phyloP scores from a whole-genome alignment of 352 stramenopile species.

The Pythium rishiriense region DNA sequence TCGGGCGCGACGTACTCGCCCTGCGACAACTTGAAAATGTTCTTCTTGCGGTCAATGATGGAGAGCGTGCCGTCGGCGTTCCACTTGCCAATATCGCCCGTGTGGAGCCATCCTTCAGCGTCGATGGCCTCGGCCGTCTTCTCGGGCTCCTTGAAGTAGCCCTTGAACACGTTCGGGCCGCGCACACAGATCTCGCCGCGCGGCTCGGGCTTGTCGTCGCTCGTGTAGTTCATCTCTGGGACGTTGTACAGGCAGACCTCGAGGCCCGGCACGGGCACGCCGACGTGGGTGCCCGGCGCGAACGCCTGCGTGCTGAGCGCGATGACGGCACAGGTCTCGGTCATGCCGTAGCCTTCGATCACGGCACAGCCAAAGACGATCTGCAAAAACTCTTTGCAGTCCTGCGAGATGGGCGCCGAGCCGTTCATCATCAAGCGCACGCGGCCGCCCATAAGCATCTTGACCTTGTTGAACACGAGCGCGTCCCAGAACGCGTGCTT shows the following conservation, averaged over 20 bases:
- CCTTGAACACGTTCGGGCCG: constrained; percentile 81
- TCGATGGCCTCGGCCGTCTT: constrained; percentile 93
- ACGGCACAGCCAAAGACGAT: constrained; percentile 93
- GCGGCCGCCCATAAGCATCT: constrained; percentile 88
- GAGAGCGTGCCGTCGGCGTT: constrained; percentile 92
- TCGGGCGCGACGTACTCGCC: constrained; percentile 97
- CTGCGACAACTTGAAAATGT: constrained; percentile 95
- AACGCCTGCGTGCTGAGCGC: constrained; percentile 71
- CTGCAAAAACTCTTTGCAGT: constrained; percentile 96
- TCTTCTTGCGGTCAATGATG: constrained; percentile 93
- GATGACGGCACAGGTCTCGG: constrained; percentile 88
- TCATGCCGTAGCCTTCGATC: constrained; percentile 96
- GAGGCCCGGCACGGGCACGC: constrained; percentile 79
- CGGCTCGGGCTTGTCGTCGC: constrained; percentile 72
- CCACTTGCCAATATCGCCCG: constrained; percentile 95
- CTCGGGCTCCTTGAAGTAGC: constrained; percentile 93
- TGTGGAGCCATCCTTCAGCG: constrained; percentile 96
- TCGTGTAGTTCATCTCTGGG: constrained; percentile 96
- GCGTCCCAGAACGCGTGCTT: constrained; percentile 90
- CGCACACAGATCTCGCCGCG: constrained; percentile 74
- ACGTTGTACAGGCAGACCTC: constrained; percentile 96
- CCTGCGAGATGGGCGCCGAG: constrained; percentile 92
- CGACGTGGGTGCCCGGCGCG: constrained; percentile 88
- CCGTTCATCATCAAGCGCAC: constrained; percentile 92
- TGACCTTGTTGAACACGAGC: constrained; percentile 96